Evolutionary conservation across 192 early-diverging fungal genomes (phyloP).

Genomic region (Backusella morwellensis): DNA sequence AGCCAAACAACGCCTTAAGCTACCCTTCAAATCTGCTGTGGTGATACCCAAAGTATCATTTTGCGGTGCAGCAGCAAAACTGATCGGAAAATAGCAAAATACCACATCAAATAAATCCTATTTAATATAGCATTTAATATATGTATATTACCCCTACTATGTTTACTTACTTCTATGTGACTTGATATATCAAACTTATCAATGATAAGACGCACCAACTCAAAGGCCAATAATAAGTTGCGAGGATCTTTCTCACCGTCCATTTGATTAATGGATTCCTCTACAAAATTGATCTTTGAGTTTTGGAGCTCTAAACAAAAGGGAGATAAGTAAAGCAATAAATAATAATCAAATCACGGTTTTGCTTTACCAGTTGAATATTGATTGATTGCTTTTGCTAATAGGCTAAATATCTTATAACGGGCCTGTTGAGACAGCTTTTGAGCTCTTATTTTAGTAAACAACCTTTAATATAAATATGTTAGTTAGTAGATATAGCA

Average conservation of each 20-base stretch:
- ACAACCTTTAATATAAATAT: conserved; percentile 46
- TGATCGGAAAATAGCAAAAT: conserved; percentile 99
- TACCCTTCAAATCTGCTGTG: conserved; percentile 83
- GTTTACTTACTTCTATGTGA: conserved; percentile 62
- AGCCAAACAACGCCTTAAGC: conserved; percentile 74
- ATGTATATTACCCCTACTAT: background rate
- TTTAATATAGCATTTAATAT: conserved; percentile 9
- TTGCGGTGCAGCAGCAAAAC: conserved; percentile 84
- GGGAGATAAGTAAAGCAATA: background rate
- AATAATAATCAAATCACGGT: background rate
- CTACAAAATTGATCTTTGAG: conserved; percentile 67
- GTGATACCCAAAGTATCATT: conserved; percentile 94
- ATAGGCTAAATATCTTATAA: conserved; percentile 64
- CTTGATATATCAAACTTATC: conserved; percentile 73
- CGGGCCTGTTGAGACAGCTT: conserved; percentile 83
- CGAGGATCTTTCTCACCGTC: conserved; percentile 99
- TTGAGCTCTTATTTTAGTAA: conserved; percentile 82
- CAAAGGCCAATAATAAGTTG: conserved; percentile 87
- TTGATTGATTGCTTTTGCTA: conserved; percentile 59
- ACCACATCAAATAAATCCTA: conserved; percentile 93
- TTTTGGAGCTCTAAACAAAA: conserved; percentile 46
- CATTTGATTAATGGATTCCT: conserved; percentile 79
- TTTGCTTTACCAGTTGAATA: conserved; percentile 47
- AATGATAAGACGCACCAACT: conserved; percentile 69
- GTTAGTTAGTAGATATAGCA: background rate